Evolutionary conservation across 1,284 basidiomycete species (phyloP).

Genomic region (Fomitopsis schrenkii): DNA sequence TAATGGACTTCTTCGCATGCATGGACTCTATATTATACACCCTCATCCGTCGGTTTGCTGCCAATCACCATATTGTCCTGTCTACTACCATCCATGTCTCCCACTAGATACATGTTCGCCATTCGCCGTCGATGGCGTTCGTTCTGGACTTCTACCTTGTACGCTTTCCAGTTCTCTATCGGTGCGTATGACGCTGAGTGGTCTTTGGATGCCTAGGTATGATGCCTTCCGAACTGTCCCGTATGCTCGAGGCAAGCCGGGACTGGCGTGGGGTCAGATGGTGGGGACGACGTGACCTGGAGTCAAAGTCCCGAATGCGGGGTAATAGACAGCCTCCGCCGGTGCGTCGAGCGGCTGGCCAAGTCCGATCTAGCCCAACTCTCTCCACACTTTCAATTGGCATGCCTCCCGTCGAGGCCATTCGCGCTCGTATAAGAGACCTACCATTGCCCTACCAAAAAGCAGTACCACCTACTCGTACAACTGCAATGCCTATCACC

Average conservation of each 20-base stretch:
- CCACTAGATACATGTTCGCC: not conserved
- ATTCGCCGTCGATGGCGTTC: no score
- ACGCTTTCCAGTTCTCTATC: not conserved
- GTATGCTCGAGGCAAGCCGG: not conserved
- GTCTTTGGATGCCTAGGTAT: not conserved
- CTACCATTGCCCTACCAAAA: not conserved
- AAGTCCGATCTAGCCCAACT: slow-evolving; percentile 1
- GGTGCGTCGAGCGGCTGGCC: not conserved
- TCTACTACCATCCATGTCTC: not conserved
- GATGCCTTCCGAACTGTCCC: not conserved
- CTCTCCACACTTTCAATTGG: slow-evolving; percentile 1
- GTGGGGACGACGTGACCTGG: not conserved
- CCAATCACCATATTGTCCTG: not conserved
- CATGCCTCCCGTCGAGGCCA: not conserved
- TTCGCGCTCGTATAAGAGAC: not conserved
- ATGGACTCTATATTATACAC: slow-evolving; percentile 1
- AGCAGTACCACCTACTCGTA: not conserved
- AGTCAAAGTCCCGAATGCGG: not conserved
- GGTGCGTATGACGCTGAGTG: not conserved
- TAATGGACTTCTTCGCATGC: slow-evolving; percentile 3
- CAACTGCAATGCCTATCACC: slow-evolving; percentile 20
- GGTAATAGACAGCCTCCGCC: not conserved
- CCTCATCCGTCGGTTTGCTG: not conserved
- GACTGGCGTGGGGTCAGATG: not conserved
- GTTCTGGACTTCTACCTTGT: not conserved